phyloP scores from a whole-genome alignment of 2,329 filamentous ascomycete species.

The Chrysoporthe deuterocubensis region DNA sequence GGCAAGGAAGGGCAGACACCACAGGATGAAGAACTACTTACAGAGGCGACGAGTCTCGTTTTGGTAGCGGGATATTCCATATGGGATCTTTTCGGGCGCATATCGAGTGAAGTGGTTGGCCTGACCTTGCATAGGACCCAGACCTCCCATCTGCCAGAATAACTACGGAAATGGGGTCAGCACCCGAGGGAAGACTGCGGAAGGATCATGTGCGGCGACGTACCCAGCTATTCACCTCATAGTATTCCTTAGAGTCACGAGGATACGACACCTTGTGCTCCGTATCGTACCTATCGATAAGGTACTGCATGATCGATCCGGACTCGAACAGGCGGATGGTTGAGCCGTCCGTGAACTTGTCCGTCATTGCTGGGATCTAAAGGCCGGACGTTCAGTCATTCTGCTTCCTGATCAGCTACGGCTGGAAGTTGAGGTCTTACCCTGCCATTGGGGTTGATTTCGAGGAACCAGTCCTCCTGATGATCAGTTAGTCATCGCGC shows the following conservation, averaged over 20 bases:
- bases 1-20: neutral
- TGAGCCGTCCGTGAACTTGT: constrained; percentile 73
- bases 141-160: constrained; percentile 78
- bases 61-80: constrained; percentile 79
- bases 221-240: constrained; percentile 77
- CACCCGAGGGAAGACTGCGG: neutral
- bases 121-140: constrained; percentile 84
- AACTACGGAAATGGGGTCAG: constrained; percentile 41
- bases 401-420: neutral
- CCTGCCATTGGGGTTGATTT: constrained; percentile 70
- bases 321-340: constrained; percentile 77
- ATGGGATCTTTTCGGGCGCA: constrained; percentile 80
- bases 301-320: constrained; percentile 79
- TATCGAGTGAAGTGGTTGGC: constrained; percentile 83
- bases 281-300: constrained; percentile 76
- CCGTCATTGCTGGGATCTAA: constrained; percentile 81
- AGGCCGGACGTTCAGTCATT: neutral
- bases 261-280: constrained; percentile 81
- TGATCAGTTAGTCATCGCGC: neutral
- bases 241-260: constrained; percentile 70
- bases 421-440: constrained; percentile 45
- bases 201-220: constrained; percentile 28
- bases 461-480: constrained; percentile 64
- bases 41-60: constrained; percentile 79
- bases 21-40: neutral